Conservation (phyloP, 2,329 filamentous ascomycete species). For the Cladosporium sp. region DNA sequence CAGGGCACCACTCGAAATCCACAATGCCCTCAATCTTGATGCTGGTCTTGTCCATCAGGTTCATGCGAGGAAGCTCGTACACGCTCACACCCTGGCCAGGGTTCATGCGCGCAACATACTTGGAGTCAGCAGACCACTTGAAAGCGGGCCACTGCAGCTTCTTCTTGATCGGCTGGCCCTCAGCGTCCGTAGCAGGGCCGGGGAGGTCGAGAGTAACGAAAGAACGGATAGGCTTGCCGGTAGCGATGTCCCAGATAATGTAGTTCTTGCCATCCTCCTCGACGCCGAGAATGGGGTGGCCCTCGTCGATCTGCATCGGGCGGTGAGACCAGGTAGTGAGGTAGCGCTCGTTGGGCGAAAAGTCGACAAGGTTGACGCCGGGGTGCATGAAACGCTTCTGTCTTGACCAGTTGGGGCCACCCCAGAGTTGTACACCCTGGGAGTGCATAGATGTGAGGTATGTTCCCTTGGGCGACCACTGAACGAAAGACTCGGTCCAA, state of each 20-base stretch:
- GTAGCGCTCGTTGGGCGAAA: constrained; percentile 89
- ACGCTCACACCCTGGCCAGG: constrained; percentile 84
- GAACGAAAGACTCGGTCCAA: constrained; percentile 97
- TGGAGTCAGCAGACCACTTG: constrained; percentile 98
- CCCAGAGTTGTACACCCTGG: constrained; percentile 97
- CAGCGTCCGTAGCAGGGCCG: constrained; percentile 52
- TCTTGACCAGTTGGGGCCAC: constrained; percentile 79
- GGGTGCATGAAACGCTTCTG: constrained; percentile 92
- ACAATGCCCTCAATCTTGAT: constrained; percentile 95
- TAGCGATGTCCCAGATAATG: constrained; percentile 94
- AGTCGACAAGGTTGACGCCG: constrained; percentile 91
- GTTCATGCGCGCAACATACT: constrained; percentile 88
- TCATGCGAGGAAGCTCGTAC: constrained; percentile 85
- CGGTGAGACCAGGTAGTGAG: constrained; percentile 94
- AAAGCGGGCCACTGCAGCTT: constrained; percentile 98
- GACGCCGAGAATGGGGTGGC: constrained; percentile 64
- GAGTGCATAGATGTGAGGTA: constrained; percentile 91
- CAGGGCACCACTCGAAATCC: constrained; percentile 97
- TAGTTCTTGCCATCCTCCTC: constrained; percentile 99
- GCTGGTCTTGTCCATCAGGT: constrained; percentile 78
- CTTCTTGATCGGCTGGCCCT: constrained; percentile 66
- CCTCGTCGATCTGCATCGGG: constrained; percentile 86
- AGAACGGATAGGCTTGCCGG: constrained; percentile 81
- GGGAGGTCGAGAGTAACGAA: constrained; percentile 85
- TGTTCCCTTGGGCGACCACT: constrained; percentile 94